A percentile compares a stretch with the other conserved stretches of the same genome.
Conservation (phyloP, 768 basidiomycete genomes). For the Pulveroboletus frians region DNA sequence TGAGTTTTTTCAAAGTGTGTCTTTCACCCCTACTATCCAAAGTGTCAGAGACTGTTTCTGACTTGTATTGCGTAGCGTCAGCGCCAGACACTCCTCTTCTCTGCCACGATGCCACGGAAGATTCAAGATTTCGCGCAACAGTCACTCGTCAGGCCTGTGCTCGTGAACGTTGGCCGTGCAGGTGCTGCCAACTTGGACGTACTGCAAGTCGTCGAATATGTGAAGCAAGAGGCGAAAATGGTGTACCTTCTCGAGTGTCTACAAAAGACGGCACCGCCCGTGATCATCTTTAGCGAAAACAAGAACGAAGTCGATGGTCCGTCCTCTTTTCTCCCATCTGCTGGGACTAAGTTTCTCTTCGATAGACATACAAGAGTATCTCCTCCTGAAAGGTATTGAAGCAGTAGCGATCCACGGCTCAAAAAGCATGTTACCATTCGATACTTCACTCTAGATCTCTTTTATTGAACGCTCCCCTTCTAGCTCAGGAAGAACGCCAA, state of each 20-base stretch:
- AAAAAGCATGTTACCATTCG: constrained; percentile 57
- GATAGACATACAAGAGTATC: constrained; percentile 95
- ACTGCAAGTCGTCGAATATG: constrained; percentile 94
- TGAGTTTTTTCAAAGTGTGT: constrained; percentile 95
- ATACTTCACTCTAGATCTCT: neutral
- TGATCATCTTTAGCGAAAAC: constrained; percentile 97
- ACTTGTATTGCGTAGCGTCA: constrained; percentile 56
- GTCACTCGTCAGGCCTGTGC: constrained; percentile 88
- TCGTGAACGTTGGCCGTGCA: constrained; percentile 97
- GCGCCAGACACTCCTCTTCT: constrained; percentile 94
- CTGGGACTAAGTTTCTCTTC: neutral
- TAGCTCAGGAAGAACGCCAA: constrained; percentile 97
- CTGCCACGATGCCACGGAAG: constrained; percentile 98
- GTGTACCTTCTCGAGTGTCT: constrained; percentile 96
- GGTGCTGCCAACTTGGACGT: constrained; percentile 98
- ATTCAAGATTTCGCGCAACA: constrained; percentile 99
- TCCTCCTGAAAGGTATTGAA: constrained; percentile 94
- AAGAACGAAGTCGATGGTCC: constrained; percentile 99
- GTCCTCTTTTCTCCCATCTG: constrained; percentile 14
- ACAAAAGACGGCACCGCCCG: constrained; percentile 97
- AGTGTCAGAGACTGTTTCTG: neutral
- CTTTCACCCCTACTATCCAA: neutral
- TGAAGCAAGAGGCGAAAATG: constrained; percentile 99
- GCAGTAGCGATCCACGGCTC: constrained; percentile 98
- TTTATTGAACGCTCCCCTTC: neutral